phyloP scores from a whole-genome alignment of 768 basidiomycete species.

The Lepiota brunneoincarnata region DNA sequence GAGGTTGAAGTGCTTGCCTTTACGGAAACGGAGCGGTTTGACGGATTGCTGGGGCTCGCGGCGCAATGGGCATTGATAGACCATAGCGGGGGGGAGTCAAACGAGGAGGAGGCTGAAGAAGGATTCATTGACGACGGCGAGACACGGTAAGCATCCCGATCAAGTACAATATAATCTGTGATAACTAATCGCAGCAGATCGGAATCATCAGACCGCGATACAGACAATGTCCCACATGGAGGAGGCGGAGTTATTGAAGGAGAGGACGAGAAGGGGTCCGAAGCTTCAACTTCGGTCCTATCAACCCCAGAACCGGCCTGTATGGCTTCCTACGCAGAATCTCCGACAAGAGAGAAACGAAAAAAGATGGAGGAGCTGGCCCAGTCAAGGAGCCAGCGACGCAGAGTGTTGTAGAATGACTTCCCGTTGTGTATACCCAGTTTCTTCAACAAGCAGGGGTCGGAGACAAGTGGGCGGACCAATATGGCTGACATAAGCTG shows the following conservation, averaged over 20 bases:
- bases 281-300: background rate
- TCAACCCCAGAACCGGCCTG: constrained; percentile 8
- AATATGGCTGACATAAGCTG: constrained; percentile 4
- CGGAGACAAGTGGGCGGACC: background rate
- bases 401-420: constrained; percentile 10
- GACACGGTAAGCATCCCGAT: constrained; percentile 12
- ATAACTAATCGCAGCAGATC: constrained; percentile 4
- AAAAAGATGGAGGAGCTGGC: constrained; percentile 31
- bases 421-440: background rate
- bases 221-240: constrained; percentile 1
- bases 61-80: constrained; percentile 37
- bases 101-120: constrained; percentile 42
- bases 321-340: constrained; percentile 22
- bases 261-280: background rate
- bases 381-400: constrained; percentile 20
- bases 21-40: constrained; percentile 43
- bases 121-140: constrained; percentile 25
- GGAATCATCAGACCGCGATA: constrained; percentile 5
- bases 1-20: constrained; percentile 31
- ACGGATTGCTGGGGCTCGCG: constrained; percentile 37
- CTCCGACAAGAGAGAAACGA: constrained; percentile 31
- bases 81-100: constrained; percentile 30
- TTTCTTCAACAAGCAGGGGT: background rate
- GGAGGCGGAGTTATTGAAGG: background rate
- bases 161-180: background rate